These are phyloP conservation scores for Leccinum imitatum DNA, from an alignment of 768 basidiomycete genomes.

Conservation along the genomic window DNA sequence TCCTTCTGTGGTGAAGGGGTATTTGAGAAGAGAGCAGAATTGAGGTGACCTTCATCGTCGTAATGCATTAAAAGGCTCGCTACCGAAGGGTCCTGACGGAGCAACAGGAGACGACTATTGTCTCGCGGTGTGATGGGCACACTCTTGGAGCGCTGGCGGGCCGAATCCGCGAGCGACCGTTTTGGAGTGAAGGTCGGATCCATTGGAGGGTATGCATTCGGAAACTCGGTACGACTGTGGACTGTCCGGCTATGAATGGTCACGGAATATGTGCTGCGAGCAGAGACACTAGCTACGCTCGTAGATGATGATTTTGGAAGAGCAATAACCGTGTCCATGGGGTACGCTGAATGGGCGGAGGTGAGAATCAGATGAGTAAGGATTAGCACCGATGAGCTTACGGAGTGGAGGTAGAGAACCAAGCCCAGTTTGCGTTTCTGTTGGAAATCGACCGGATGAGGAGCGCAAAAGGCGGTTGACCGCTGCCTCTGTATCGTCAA, in stretches of 20 bases:
- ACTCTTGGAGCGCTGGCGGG: slow-evolving; percentile 31
- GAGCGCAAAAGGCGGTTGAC: slow-evolving; percentile 61
- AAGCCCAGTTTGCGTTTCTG: slow-evolving; percentile 56
- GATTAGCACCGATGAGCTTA: slow-evolving; percentile 39
- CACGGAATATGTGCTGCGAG: slow-evolving; percentile 67
- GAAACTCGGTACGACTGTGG: slow-evolving; percentile 63
- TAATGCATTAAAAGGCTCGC: slow-evolving; percentile 72
- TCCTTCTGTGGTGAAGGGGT: slow-evolving; percentile 36
- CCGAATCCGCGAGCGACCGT: slow-evolving; percentile 29
- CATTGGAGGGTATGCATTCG: slow-evolving; percentile 54
- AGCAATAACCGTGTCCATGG: slow-evolving; percentile 57
- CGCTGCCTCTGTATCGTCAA: slow-evolving; percentile 48
- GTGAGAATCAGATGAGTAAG: neutral
- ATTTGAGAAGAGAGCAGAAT: slow-evolving; percentile 65
- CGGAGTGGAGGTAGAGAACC: slow-evolving; percentile 65
- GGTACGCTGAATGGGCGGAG: slow-evolving; percentile 49
- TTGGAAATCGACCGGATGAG: slow-evolving; percentile 64
- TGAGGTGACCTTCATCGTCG: slow-evolving; percentile 67
- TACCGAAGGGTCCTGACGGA: slow-evolving; percentile 78
- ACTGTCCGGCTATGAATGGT: slow-evolving; percentile 65
- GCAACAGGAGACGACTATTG: slow-evolving; percentile 51
- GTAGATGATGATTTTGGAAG: slow-evolving; percentile 49
- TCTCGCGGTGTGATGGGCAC: slow-evolving; percentile 44
- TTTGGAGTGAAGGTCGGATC: slow-evolving; percentile 27
- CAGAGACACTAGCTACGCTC: slow-evolving; percentile 53